Conservation (phyloP, 2,329 filamentous ascomycete genomes). For the Cladosporium oxysporum region DNA sequence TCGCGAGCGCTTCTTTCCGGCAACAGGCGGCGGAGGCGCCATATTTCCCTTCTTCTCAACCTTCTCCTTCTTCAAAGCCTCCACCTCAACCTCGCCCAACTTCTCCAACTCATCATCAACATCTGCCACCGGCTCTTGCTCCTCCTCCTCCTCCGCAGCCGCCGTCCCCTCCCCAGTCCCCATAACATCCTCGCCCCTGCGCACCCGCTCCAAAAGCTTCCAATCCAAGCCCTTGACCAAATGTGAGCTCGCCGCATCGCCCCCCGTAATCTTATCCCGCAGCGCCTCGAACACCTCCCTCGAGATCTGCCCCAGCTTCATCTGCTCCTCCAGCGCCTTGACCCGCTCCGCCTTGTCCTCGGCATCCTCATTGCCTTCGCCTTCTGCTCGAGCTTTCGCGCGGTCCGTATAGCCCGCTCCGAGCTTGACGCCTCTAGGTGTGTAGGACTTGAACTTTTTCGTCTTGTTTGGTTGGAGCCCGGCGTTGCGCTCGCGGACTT, state of each 20-base stretch:
- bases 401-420: constrained; percentile 83
- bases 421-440: constrained; percentile 80
- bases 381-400: constrained; percentile 61
- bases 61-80: constrained; percentile 63
- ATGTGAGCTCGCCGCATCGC: constrained; percentile 78
- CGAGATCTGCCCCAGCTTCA: constrained; percentile 84
- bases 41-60: constrained; percentile 55
- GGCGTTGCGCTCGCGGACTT: constrained; percentile 71
- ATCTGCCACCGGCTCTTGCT: constrained; percentile 30
- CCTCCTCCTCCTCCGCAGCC: constrained; percentile 35
- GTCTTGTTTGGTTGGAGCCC: constrained; percentile 46
- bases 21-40: constrained; percentile 35
- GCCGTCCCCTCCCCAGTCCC: constrained; percentile 43
- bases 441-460: constrained; percentile 74
- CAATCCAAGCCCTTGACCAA: constrained; percentile 91
- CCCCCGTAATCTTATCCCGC: constrained; percentile 75
- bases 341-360: constrained; percentile 66
- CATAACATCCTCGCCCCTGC: constrained; percentile 63
- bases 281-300: constrained; percentile 74
- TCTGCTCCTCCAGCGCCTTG: constrained; percentile 75
- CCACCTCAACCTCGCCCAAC: constrained; percentile 67
- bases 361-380: constrained; percentile 48
- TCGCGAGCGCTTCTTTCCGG: constrained; percentile 55
- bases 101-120: constrained; percentile 53
- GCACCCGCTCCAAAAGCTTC: constrained; percentile 70